Evolutionary conservation across 1,284 basidiomycete species (phyloP).

Genomic region (Flammula alnicola): DNA sequence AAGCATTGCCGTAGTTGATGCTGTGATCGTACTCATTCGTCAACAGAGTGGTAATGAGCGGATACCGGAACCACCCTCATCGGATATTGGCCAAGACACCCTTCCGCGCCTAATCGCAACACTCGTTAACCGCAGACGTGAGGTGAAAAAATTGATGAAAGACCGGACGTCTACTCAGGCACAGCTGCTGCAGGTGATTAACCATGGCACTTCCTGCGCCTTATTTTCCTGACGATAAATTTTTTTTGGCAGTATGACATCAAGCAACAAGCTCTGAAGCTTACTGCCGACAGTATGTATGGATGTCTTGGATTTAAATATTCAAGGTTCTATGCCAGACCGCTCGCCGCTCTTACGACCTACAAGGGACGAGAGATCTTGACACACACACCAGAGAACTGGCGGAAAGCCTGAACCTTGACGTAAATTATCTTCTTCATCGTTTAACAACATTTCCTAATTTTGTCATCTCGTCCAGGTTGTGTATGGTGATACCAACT

Average conservation of each 20-base stretch:
- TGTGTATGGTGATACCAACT: constrained; percentile 98
- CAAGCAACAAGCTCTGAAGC: constrained; percentile 96
- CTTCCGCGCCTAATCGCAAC: constrained; percentile 95
- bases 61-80: constrained; percentile 87
- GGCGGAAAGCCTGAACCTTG: constrained; percentile 88
- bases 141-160: constrained; percentile 97
- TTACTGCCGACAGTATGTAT: constrained; percentile 99
- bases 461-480: constrained; percentile 57
- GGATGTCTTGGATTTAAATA: constrained; percentile 99
- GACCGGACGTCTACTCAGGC: constrained; percentile 78
- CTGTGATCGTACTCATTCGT: neutral
- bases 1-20: constrained; percentile 19
- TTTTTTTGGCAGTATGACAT: constrained; percentile 82
- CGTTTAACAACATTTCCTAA: neutral
- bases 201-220: neutral
- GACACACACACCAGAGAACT: constrained; percentile 91
- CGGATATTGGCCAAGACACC: constrained; percentile 82
- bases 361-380: constrained; percentile 98
- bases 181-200: constrained; percentile 84
- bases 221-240: neutral
- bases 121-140: constrained; percentile 86
- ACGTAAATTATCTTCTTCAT: constrained; percentile 57
- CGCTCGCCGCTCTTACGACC: constrained; percentile 95
- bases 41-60: constrained; percentile 79
- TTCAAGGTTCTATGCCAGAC: constrained; percentile 96